phyloP scores from a whole-genome alignment of 192 early-diverging fungal species.

The Coemansia sp. region DNA sequence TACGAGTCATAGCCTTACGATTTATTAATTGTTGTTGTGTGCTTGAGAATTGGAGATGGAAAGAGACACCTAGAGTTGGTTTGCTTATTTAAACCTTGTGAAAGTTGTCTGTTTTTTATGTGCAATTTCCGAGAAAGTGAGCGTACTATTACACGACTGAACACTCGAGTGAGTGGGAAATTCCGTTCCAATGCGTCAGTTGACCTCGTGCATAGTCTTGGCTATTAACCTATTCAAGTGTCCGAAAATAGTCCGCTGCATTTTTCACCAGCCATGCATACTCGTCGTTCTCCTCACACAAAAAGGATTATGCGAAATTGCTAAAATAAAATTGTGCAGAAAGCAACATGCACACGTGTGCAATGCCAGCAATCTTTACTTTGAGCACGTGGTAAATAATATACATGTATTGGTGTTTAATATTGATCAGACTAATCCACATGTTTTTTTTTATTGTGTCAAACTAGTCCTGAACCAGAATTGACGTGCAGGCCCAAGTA shows the following conservation, averaged over 20 bases:
- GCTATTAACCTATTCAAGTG: background rate
- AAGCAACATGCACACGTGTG: background rate
- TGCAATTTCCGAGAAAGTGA: background rate
- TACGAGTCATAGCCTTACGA: background rate
- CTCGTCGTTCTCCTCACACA: background rate
- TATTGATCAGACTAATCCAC: too few relatives aligned
- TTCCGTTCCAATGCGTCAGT: background rate
- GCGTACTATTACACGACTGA: background rate
- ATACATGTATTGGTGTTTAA: background rate
- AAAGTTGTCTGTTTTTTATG: background rate
- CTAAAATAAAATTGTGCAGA: background rate
- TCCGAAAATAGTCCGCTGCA: constrained; percentile 2
- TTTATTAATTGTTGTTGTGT: background rate
- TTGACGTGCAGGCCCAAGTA: too few relatives aligned
- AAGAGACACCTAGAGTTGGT: background rate
- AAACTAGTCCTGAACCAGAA: too few relatives aligned
- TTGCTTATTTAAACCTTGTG: background rate
- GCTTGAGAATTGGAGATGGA: too few relatives aligned
- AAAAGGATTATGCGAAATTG: too few relatives aligned
- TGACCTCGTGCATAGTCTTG: constrained; percentile 5
- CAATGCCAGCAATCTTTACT: background rate
- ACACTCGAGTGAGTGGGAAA: background rate
- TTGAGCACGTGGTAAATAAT: background rate
- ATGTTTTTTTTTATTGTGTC: too few relatives aligned
- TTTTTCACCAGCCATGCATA: background rate